Conservation (phyloP, 306 rosid species). For the Pyrus betulifolia region DNA sequence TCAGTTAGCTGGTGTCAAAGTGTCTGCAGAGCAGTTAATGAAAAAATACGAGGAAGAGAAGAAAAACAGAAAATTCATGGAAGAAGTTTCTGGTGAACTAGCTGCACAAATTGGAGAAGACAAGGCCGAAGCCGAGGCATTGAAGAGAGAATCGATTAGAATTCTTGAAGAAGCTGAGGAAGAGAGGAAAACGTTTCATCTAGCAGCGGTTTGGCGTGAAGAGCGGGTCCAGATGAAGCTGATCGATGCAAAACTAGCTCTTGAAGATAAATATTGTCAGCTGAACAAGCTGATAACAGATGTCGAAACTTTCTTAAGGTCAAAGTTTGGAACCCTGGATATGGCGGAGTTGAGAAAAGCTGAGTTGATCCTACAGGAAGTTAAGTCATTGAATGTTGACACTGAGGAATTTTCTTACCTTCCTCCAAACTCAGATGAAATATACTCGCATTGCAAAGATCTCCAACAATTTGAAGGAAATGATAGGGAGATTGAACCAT, state of each 20-base stretch:
- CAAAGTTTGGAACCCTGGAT: slow-evolving; percentile 29
- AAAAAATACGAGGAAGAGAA: slow-evolving; percentile 39
- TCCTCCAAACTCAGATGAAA: slow-evolving; percentile 23
- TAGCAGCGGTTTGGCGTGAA: slow-evolving; percentile 62
- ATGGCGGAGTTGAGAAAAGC: slow-evolving; percentile 27
- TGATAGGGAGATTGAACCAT: slow-evolving; percentile 17
- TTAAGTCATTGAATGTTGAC: slow-evolving; percentile 25
- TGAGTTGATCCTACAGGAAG: slow-evolving; percentile 30
- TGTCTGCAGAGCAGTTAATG: slow-evolving; percentile 19
- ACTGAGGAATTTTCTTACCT: slow-evolving; percentile 20
- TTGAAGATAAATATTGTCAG: slow-evolving; percentile 44
- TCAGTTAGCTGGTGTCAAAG: slow-evolving; percentile 33
- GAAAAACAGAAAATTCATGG: slow-evolving; percentile 32
- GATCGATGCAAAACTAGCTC: slow-evolving; percentile 45
- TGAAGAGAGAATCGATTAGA: slow-evolving; percentile 30
- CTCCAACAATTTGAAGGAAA: slow-evolving; percentile 10
- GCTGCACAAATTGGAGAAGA: slow-evolving; percentile 38
- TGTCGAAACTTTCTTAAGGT: slow-evolving; percentile 32
- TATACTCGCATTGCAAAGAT: slow-evolving; percentile 25
- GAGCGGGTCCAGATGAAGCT: slow-evolving; percentile 68
- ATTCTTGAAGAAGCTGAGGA: slow-evolving; percentile 41
- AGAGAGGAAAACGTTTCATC: slow-evolving; percentile 58
- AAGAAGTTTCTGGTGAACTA: slow-evolving; percentile 37
- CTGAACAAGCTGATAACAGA: slow-evolving; percentile 38
- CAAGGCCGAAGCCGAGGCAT: slow-evolving; percentile 24